Evolutionary conservation across 208 protist species (phyloP), one percentile per base, ranked within the genome.

Genomic region (Leishmania amazonensis): DNA sequence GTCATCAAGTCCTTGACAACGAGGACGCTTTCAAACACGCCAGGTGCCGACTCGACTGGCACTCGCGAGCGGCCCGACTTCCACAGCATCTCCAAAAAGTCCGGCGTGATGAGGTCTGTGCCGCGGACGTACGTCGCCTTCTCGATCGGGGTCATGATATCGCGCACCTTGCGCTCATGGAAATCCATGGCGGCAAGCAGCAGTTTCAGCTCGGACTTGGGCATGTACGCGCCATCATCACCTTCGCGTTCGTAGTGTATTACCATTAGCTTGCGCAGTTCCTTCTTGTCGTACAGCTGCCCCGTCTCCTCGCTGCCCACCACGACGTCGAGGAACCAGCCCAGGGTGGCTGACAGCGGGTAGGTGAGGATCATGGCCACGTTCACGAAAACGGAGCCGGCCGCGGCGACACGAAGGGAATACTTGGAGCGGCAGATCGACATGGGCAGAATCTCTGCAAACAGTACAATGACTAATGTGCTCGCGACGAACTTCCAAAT

Each of bases 141-240:
- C 21, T 87, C 88, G 58, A 96, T 93, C 17, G 95, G 95, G 9
- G 86, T 94, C 93, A 98, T 98, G 70, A 98, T 94, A 72, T 98
- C 93, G 51, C 81, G 58, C 24, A 96, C 93, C 15, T 81, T 89
- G 54, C 86, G 86, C 85, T 98, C 95, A 35, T 98, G 95, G 75
- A 98, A 98, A 76, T 98, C 95, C 90, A 98, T 94, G 3, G 95
- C 93, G 21, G 92, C 90, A 21, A 98, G 89, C 71, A 98, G 86
- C 40, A 98, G 89, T 21, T 93, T 88, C 81, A 98, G 76, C 85
- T 98, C 95, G 21, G 93, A 89, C 74, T 88, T 92, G 21, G 86
- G 85, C 85, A 98, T 89, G 74, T 83, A 85, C 58, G 81, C 49
- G 58, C 79, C 83, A 42, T 86, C 71, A 54, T 76, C 73, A 72